Percentiles rank a stretch among this genome's conserved stretches.
Conservation (phyloP, 2,329 filamentous ascomycete genomes). For the Aspergillus nomiae region DNA sequence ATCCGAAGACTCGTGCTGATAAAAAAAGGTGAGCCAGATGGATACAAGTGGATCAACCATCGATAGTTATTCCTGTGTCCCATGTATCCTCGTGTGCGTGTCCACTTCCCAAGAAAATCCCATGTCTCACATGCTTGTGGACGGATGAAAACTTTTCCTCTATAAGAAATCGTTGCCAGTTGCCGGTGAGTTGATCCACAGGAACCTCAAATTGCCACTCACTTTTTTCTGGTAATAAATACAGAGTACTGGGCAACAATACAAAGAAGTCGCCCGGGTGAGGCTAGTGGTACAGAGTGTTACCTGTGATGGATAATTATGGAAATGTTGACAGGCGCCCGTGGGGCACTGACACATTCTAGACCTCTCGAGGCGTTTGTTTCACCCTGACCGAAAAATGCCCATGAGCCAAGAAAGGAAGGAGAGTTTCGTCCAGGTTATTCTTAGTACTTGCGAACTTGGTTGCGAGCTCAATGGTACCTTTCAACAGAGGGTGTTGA, state of each 20-base stretch:
- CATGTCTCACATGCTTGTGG: background rate
- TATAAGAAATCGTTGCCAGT: background rate
- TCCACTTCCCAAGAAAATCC: background rate
- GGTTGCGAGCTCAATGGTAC: background rate
- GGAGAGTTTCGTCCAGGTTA: background rate
- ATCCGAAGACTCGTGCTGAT: background rate
- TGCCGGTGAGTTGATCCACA: background rate
- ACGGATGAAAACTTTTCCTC: background rate
- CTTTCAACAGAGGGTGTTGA: background rate
- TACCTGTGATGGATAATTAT: background rate
- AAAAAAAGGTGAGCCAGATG: background rate
- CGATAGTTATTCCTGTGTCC: background rate
- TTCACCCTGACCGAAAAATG: background rate
- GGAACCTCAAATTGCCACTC: background rate
- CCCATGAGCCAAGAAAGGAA: background rate
- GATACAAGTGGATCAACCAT: background rate
- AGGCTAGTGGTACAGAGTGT: background rate
- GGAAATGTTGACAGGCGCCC: background rate
- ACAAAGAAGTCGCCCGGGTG: background rate
- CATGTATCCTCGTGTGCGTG: background rate
- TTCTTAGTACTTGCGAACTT: background rate
- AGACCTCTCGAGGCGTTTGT: conserved; percentile 8
- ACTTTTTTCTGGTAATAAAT: background rate
- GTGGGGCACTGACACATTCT: conserved; percentile 15
- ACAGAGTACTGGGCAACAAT: background rate